Evolutionary conservation across 805 yeast genomes (phyloP).

Genomic region (Saturnispora diversa): DNA sequence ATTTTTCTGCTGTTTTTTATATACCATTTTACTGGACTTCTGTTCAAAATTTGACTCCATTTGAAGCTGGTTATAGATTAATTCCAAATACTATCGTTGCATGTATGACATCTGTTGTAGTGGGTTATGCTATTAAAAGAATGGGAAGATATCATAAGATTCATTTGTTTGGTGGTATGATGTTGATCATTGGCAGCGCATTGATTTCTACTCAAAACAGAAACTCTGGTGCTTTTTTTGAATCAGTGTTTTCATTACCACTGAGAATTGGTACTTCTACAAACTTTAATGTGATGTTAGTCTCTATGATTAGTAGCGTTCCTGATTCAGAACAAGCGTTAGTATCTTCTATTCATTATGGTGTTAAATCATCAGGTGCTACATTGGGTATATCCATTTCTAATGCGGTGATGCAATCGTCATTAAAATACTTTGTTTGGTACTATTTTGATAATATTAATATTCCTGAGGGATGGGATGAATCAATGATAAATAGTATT

Average conservation of each 20-base stretch:
- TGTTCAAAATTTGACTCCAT: slow-evolving; percentile 19
- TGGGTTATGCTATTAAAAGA: slow-evolving; percentile 56
- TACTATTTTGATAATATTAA: neutral
- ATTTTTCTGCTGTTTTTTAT: slow-evolving; percentile 53
- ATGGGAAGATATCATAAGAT: slow-evolving; percentile 57
- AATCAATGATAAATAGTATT: too few species aligned
- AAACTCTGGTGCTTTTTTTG: slow-evolving; percentile 25
- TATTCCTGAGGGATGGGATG: slow-evolving; percentile 1
- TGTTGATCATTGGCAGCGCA: slow-evolving; percentile 42
- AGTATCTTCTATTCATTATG: slow-evolving; percentile 81
- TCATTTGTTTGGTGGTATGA: slow-evolving; percentile 28
- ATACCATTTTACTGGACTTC: slow-evolving; percentile 50
- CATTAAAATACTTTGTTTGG: too few species aligned
- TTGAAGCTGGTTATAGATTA: slow-evolving; percentile 32
- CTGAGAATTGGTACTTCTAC: slow-evolving; percentile 61
- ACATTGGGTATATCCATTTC: slow-evolving; percentile 44
- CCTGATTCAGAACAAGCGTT: slow-evolving; percentile 64
- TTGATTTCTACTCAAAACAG: slow-evolving; percentile 23
- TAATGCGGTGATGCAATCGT: slow-evolving; percentile 33
- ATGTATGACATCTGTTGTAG: slow-evolving; percentile 55
- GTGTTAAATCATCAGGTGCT: slow-evolving; percentile 46
- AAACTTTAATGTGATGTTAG: slow-evolving; percentile 57
- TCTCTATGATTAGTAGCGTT: slow-evolving; percentile 70
- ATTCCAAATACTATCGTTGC: slow-evolving; percentile 57
- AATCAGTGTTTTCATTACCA: slow-evolving; percentile 38